These are phyloP conservation scores for Porcisia deanei DNA, from an alignment of 208 protist species.

Conservation along the genomic window DNA sequence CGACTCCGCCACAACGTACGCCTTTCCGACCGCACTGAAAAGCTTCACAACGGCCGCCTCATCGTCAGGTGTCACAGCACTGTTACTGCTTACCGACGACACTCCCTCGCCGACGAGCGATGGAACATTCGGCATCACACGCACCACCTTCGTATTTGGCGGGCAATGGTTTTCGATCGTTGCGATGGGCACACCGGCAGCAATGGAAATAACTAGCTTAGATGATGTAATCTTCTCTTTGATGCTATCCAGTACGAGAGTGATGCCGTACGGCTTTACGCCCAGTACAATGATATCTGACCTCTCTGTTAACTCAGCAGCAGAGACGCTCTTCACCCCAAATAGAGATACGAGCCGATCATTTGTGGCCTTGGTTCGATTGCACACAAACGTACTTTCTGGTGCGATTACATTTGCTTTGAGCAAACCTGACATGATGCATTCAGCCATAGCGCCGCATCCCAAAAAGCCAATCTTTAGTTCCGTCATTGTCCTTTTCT, in stretches of 20 bases:
- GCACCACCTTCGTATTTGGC: slow-evolving; percentile 62
- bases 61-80: slow-evolving; percentile 47
- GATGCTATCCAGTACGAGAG: slow-evolving; percentile 63
- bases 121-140: slow-evolving; percentile 97
- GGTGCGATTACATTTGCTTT: slow-evolving; percentile 22
- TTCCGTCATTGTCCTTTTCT: slow-evolving; percentile 1
- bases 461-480: slow-evolving; percentile 92
- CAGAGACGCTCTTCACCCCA: slow-evolving; percentile 44
- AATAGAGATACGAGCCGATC: slow-evolving; percentile 51
- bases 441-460: slow-evolving; percentile 93
- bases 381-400: slow-evolving; percentile 75
- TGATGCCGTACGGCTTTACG: slow-evolving; percentile 93
- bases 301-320: slow-evolving; percentile 52
- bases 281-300: slow-evolving; percentile 90
- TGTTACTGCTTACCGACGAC: slow-evolving; percentile 61
- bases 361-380: slow-evolving; percentile 48
- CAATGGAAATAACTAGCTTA: slow-evolving; percentile 93
- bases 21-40: slow-evolving; percentile 77
- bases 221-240: slow-evolving; percentile 27
- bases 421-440: slow-evolving; percentile 85
- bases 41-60: slow-evolving; percentile 41
- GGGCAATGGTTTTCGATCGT: slow-evolving; percentile 71
- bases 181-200: slow-evolving; percentile 85
- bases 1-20: slow-evolving; percentile 60
- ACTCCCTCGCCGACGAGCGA: slow-evolving; percentile 77